Evolutionary conservation across 495 filamentous ascomycete species (phyloP), one percentile per base, ranked within the genome.

Genomic region (Hypoxylon fragiforme): DNA sequence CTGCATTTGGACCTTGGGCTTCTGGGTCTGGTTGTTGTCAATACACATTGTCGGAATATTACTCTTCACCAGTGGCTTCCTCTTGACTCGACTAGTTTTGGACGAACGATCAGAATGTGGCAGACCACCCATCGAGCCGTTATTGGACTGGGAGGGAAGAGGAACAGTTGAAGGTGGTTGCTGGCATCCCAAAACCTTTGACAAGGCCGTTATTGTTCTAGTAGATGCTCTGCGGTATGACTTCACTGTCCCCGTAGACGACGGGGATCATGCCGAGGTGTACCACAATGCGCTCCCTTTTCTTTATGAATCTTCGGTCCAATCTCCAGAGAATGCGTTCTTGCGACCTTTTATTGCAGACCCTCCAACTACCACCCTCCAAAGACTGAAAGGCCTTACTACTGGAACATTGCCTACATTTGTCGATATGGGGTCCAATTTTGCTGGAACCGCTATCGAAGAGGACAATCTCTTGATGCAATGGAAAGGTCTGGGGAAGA

Each of bases 161-260:
- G 77, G 77, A 18, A 79, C 82, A 1, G 66, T 77, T 26, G 77
- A 79, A 13, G 75, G 79, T 24, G 94, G 92, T 43, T 98, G 94
- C 77, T 98, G 94, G 94, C 91, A 97, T 69, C 89, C 89, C 14
- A 92, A 89, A 72, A 89, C 82, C 14, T 98, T 97, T 65, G 80
- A 94, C 52, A 92, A 91, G 64, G 94, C 92, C 4, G 83, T 98
- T 45, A 80, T 98, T 18, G 82, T 98, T 37, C 80, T 98, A 28
- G 88, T 98, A 37, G 94, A 98, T 70, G 94, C 94, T 39, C 77
- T 98, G 49, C 86, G 94, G 36, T 98, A 97, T 70, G 94, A 98
- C 67, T 98, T 98, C 65, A 95, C 94, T 0, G 82, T 97, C 13
- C 94, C 95, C 0, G 86, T 88, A 51, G 67, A 70, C 7, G 72